A percentile compares a stretch with the other conserved stretches of the same genome.
phyloP scores from a whole-genome alignment of 805 yeast species.

The Cyberlindnera lachancei region DNA sequence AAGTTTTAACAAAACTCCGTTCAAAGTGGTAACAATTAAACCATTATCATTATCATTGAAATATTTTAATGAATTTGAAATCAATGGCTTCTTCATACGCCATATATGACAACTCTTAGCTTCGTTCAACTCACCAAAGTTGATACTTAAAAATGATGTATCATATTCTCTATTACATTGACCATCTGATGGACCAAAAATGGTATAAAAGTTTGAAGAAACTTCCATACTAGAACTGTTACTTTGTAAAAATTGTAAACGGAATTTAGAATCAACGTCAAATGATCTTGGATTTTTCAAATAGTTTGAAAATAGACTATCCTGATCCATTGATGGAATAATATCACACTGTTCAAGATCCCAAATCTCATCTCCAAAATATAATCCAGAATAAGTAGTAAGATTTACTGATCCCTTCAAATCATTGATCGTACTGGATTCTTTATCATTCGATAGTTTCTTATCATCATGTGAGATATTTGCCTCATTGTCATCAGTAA shows the following conservation, averaged over 20 bases:
- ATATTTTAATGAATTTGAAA: too few species aligned
- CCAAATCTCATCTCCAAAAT: slow-evolving; percentile 1
- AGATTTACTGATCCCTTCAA: too few species aligned
- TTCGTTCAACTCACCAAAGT: slow-evolving; percentile 9
- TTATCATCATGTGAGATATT: background rate
- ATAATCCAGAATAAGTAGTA: too few species aligned
- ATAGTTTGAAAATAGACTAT: slow-evolving; percentile 6
- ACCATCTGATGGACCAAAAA: slow-evolving; percentile 3
- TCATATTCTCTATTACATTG: slow-evolving; percentile 11
- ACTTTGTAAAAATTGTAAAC: slow-evolving; percentile 6
- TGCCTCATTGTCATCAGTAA: slow-evolving; percentile 1
- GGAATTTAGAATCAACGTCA: slow-evolving; percentile 13
- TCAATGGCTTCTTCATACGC: too few species aligned
- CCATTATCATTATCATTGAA: background rate
- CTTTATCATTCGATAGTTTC: background rate
- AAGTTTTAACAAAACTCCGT: slow-evolving; percentile 24
- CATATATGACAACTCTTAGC: background rate
- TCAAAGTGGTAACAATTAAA: background rate
- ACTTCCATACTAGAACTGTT: slow-evolving; percentile 7
- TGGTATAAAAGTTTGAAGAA: slow-evolving; percentile 7
- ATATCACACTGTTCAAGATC: background rate
- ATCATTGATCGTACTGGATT: background rate
- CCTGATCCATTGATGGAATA: background rate
- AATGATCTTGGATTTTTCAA: slow-evolving; percentile 6
- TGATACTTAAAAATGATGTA: slow-evolving; percentile 6